Base-by-base conservation (phyloP, 2,329 filamentous ascomycete species). In the Byssothecium circinans region DNA sequence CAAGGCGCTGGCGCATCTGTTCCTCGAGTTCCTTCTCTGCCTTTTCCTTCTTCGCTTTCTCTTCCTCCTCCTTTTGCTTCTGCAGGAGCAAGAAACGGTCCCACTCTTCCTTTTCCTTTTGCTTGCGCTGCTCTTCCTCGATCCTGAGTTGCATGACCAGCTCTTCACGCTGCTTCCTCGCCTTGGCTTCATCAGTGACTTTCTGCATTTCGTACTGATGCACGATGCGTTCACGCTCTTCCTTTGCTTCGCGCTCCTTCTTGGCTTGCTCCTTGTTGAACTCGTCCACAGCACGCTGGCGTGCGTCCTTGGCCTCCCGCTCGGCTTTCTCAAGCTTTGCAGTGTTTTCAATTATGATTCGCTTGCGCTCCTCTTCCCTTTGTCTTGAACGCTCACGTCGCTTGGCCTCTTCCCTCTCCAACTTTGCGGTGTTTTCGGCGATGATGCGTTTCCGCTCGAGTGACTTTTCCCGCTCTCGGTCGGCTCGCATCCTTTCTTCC, bases 1-100 rank as follows among this genome's bases (percentile, higher is more conserved):
- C 61, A 3, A 78, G 65, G 4, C 72, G 67, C 48, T 74, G 71
- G 47, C 71, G 70, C 75, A 79, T 77, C 29, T 68, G 63, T 14
- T 69, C 66, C 40, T 77, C 74, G n/a, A 78, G 57, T 45, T 71
- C 66, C 45, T 70, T 69, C 42, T 76, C 69, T 46, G 67, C 60
- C 53, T 62, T 64, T 44, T 72, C 67, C 45, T 70, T 70, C 52
- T 67, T 67, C n/a, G 56, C 60, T 53, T 75, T 71, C 39, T 69
- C 72, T 34, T 70, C 66, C 49, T 72, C 73, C 41, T 73, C 64
- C 47, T 70, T 72, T 19, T 69, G 68, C 46, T 70, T 71, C 52
- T 73, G 70, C 58, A 72, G 71, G 19, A 58, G 60, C 23, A 70
- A 44, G 41, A 75, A 69, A 20, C 67, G 71, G 20, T 77, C 70